Conservation (phyloP, 441 rosid species). For the Croton setiger region DNA sequence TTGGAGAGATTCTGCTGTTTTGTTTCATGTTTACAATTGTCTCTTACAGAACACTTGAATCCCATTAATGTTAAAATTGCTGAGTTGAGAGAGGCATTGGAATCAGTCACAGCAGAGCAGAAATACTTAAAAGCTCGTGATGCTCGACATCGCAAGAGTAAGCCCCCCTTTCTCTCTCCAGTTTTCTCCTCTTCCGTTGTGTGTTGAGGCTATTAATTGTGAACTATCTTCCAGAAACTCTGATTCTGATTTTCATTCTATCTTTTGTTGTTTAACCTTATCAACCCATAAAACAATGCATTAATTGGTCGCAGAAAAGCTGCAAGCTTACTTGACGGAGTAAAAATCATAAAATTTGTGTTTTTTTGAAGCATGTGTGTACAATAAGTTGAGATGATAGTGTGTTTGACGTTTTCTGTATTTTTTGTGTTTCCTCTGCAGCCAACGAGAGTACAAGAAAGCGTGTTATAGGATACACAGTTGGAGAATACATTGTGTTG, state of each 20-base stretch:
- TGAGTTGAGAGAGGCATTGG: conserved; percentile 91
- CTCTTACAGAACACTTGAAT: conserved; percentile 77
- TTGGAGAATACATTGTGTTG: conserved; percentile 71
- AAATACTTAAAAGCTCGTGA: conserved; percentile 93
- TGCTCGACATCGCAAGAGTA: conserved; percentile 81
- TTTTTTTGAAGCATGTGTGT: not conserved
- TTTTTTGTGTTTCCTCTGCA: conserved; percentile 34
- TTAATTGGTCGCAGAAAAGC: too few species aligned
- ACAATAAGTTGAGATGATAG: too few species aligned
- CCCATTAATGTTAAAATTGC: conserved; percentile 94
- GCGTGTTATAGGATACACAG: conserved; percentile 81
- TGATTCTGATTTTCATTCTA: too few species aligned
- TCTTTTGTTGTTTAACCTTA: not conserved
- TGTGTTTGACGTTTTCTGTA: too few species aligned
- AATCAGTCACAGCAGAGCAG: conserved; percentile 85
- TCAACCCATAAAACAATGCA: not conserved
- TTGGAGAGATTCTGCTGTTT: conserved; percentile 4
- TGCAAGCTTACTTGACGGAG: not conserved
- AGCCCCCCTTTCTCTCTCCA: conserved; percentile 18
- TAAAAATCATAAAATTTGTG: not conserved
- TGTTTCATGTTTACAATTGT: conserved; percentile 6
- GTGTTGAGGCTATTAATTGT: not conserved
- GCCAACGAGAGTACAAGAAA: conserved; percentile 93
- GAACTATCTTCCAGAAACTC: not conserved
- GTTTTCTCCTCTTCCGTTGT: not conserved